These are phyloP conservation scores for Chytriomyces sp. DNA, from an alignment of 192 early-diverging fungal genomes.

Conservation along the genomic window DNA sequence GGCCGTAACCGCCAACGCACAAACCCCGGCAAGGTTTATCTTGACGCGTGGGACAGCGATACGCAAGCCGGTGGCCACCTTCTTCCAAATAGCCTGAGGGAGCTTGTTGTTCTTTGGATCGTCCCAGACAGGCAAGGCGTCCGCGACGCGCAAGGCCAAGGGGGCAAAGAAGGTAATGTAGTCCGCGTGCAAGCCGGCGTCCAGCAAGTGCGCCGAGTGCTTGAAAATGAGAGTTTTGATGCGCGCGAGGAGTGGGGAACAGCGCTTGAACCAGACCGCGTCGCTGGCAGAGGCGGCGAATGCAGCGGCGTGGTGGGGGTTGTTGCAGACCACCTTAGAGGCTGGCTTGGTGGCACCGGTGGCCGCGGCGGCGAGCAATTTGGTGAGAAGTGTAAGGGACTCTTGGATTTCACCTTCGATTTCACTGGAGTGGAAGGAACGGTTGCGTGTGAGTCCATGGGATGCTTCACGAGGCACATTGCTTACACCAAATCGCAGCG, in stretches of 20 bases:
- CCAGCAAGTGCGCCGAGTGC: conserved; percentile 2
- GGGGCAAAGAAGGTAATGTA: conserved; percentile 14
- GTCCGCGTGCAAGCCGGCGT: conserved; percentile 13
- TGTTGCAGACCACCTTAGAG: no score
- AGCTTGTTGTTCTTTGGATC: conserved; percentile 9
- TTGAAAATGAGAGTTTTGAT: neutral
- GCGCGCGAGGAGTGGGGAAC: neutral
- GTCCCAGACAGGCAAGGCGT: conserved; percentile 8
- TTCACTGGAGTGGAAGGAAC: neutral
- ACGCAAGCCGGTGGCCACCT: neutral
- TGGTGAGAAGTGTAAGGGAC: neutral
- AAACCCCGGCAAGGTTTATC: no score
- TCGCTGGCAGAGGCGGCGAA: neutral
- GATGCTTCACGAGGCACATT: no score
- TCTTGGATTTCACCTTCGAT: conserved; percentile 2
- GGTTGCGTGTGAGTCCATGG: no score
- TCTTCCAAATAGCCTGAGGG: neutral
- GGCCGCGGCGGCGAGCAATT: neutral
- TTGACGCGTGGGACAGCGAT: neutral
- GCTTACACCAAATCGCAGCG: neutral
- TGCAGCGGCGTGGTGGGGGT: neutral
- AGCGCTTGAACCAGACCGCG: conserved; percentile 3
- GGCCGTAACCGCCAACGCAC: no score
- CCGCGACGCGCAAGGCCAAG: conserved; percentile 5
- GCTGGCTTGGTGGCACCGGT: no score